Evolutionary conservation across 441 rosid genomes (phyloP).

Genomic region (Euphorbia neoarborescens): DNA sequence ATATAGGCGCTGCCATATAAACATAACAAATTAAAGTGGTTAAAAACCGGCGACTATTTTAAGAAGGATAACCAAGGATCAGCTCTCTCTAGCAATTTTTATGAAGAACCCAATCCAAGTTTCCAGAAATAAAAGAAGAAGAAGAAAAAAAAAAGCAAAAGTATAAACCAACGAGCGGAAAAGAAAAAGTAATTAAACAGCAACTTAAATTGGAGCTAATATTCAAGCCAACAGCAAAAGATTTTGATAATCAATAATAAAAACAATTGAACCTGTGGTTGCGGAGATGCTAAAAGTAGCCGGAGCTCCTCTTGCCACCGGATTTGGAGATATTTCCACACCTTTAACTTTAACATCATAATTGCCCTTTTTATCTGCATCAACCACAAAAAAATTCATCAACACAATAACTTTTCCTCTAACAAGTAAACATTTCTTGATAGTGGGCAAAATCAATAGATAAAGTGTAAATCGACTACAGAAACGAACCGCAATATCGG

Average conservation of each 20-base stretch:
- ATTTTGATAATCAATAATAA: not conserved
- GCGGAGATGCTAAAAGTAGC: constrained; percentile 78
- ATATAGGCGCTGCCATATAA: not conserved
- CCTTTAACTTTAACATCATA: constrained; percentile 64
- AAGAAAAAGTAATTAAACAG: no score
- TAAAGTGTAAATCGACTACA: not conserved
- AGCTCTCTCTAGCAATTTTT: no score
- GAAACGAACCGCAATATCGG: constrained; percentile 40
- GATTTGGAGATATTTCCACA: constrained; percentile 65
- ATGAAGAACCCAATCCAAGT: not conserved
- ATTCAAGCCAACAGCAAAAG: not conserved
- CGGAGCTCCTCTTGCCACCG: constrained; percentile 53
- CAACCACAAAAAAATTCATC: constrained; percentile 1
- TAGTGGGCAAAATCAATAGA: not conserved
- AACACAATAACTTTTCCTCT: not conserved
- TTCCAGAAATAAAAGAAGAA: no score
- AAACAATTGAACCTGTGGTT: constrained; percentile 41
- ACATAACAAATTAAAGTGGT: not conserved
- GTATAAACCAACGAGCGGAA: not conserved
- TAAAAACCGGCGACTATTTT: not conserved
- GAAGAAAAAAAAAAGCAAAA: no score
- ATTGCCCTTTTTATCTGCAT: constrained; percentile 51
- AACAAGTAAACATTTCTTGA: not conserved
- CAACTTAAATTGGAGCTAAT: not conserved
- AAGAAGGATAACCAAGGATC: not conserved